These are phyloP conservation scores for Cystofilobasidium capitatum DNA, from an alignment of 768 basidiomycete species.

Conservation along the genomic window DNA sequence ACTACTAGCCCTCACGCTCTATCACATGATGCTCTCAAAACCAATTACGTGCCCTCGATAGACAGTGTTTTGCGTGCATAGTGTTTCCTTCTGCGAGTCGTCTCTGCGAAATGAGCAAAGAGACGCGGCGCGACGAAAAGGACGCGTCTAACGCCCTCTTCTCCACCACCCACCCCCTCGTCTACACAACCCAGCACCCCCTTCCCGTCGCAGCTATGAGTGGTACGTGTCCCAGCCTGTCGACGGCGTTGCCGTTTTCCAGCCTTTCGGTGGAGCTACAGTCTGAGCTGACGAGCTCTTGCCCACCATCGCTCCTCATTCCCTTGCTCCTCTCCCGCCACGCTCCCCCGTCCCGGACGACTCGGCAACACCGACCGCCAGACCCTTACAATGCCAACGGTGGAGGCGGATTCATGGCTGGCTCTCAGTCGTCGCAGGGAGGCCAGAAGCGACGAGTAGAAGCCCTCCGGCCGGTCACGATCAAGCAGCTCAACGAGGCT, in stretches of 20 bases:
- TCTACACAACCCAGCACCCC: neutral
- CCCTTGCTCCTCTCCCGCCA: neutral
- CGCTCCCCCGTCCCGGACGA: neutral
- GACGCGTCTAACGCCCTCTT: no score
- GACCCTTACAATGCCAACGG: neutral
- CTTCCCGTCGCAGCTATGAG: neutral
- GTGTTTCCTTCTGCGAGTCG: no score
- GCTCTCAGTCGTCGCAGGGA: neutral
- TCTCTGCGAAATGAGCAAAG: no score
- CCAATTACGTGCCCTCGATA: no score
- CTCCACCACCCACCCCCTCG: no score
- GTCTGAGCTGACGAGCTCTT: neutral
- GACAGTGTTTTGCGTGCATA: no score
- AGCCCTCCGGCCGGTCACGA: constrained; percentile 62
- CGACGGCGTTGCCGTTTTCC: neutral
- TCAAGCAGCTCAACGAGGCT: constrained; percentile 63
- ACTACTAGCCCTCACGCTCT: neutral
- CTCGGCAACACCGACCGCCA: no score
- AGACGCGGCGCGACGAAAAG: no score
- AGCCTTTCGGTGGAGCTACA: neutral
- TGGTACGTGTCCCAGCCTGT: neutral
- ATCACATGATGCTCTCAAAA: neutral
- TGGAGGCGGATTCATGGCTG: neutral
- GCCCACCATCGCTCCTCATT: neutral
- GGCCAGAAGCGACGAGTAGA: constrained; percentile 26